phyloP scores from a whole-genome alignment of 2,329 filamentous ascomycete species.

The Diplodia seriata region DNA sequence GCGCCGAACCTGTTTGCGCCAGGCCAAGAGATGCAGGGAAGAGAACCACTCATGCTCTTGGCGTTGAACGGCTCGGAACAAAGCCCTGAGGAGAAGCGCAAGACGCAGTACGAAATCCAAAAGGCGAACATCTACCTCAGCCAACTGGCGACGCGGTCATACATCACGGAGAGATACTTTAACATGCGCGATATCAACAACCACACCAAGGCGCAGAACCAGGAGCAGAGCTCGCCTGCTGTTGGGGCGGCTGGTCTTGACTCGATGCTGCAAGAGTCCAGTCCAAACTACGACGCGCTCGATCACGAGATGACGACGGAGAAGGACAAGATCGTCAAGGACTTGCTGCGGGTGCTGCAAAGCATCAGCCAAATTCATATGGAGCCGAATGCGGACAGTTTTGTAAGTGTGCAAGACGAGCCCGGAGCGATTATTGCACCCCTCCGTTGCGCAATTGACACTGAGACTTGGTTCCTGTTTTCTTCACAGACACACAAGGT shows the following conservation, averaged over 20 bases:
- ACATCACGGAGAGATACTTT: conserved; percentile 86
- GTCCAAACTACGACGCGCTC: conserved; percentile 54
- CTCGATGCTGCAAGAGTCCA: conserved; percentile 40
- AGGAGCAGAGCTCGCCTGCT: conserved; percentile 46
- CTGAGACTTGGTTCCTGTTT: conserved; percentile 31
- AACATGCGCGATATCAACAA: conserved; percentile 71
- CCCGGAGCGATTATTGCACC: conserved; percentile 12
- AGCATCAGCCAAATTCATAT: conserved; percentile 85
- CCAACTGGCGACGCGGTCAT: conserved; percentile 80
- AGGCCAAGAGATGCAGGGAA: conserved; percentile 34
- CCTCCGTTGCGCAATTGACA: conserved; percentile 20
- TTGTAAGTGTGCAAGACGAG: conserved; percentile 57
- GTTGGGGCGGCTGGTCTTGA: conserved; percentile 48
- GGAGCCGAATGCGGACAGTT: conserved; percentile 72
- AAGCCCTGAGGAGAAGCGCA: conserved; percentile 48
- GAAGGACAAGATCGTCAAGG: conserved; percentile 80
- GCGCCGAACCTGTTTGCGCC: conserved; percentile 34
- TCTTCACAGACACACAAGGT: conserved; percentile 74
- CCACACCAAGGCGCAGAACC: conserved; percentile 53
- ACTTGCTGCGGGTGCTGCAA: conserved; percentile 75
- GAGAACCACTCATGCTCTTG: conserved; percentile 38
- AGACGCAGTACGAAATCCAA: conserved; percentile 83
- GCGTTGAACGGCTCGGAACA: conserved; percentile 35
- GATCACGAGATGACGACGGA: conserved; percentile 74
- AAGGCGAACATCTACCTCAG: conserved; percentile 89